Evolutionary conservation across 306 rosid genomes (phyloP), one percentile per base, ranked within the genome.

Genomic region (Myrica gale): DNA sequence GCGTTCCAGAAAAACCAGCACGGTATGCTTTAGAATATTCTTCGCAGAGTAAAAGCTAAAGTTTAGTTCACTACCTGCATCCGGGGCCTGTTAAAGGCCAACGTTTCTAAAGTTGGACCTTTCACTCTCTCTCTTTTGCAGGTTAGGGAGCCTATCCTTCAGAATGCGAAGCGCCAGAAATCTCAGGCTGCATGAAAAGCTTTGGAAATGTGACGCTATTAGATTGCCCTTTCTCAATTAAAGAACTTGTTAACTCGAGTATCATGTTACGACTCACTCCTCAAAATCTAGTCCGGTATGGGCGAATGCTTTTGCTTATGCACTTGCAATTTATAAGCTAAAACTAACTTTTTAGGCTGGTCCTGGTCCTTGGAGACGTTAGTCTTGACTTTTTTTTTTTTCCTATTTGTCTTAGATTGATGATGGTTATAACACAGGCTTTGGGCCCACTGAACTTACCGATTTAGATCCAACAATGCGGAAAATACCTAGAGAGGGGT

Each of bases 121-220:
- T 32, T 32, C 32, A 43, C 51, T 7, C 41, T 60, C 60, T 73
- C 37, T 45, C 63, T 53, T 68, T 80, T 82, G 80, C 86, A 95
- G 99, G 99, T 90, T 73, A 92, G 81, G 86, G 99, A 95, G 79
- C 97, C 97, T 52, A 90, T 95, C 77, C 88, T 84, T 76, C 99
- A 95, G 83, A 66, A 87, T 79, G 7, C 73, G 71, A 95, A 92
- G 83, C 97, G 97, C 84, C 97, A 85, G 87, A 92, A 79, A 84
- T 84, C 90, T 37, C 87, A 88, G 84, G 91, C 79, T 68, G 63
- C 20, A 55, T 85, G 85, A 89, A 55, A 43, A 44, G 68, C 53
- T 68, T 6, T 20, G 67, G 71, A 41, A 46, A 16, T 32, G 8
- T 76, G 46, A 45, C 9, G 37, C 44, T 21, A 43, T 37, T 42